Evolutionary conservation across 768 basidiomycete genomes (phyloP).

Genomic region (Pulveroboletus sp.): DNA sequence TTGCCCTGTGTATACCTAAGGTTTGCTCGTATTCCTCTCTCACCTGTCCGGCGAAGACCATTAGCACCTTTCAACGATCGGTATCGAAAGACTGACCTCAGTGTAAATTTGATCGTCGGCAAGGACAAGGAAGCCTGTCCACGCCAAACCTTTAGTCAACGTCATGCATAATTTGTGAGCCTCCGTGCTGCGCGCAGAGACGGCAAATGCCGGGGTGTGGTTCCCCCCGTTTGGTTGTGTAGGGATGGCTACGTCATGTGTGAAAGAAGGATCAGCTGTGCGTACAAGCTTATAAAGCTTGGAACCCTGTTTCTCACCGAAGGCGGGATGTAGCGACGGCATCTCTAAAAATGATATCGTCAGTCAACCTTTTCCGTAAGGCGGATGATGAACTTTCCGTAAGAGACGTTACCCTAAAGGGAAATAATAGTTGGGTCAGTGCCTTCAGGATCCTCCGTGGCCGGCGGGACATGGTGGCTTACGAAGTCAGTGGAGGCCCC

Average conservation of each 20-base stretch:
- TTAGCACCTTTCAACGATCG: neutral
- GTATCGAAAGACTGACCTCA: constrained; percentile 38
- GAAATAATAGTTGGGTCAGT: constrained; percentile 16
- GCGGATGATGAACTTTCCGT: constrained; percentile 45
- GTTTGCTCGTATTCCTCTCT: constrained; percentile 23
- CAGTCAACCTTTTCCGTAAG: constrained; percentile 15
- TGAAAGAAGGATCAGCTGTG: constrained; percentile 24
- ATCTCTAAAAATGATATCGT: constrained; percentile 40
- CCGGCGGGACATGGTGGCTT: constrained; percentile 30
- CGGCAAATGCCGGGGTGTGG: constrained; percentile 65
- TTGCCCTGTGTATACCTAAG: neutral
- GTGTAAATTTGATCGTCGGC: constrained; percentile 54
- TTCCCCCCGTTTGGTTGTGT: constrained; percentile 68
- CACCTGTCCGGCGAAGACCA: constrained; percentile 15
- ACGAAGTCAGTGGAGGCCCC: constrained; percentile 78
- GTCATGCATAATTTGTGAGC: constrained; percentile 61
- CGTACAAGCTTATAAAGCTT: neutral
- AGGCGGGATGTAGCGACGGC: constrained; percentile 62
- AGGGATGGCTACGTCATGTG: constrained; percentile 54
- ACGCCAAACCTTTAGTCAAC: constrained; percentile 58
- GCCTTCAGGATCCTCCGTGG: neutral
- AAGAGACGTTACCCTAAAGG: constrained; percentile 67
- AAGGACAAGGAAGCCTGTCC: constrained; percentile 57
- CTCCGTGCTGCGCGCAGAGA: constrained; percentile 52
- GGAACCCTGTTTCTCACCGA: constrained; percentile 37